Evolutionary conservation across 495 filamentous ascomycete genomes (phyloP).

Genomic region (Tuber brumale): DNA sequence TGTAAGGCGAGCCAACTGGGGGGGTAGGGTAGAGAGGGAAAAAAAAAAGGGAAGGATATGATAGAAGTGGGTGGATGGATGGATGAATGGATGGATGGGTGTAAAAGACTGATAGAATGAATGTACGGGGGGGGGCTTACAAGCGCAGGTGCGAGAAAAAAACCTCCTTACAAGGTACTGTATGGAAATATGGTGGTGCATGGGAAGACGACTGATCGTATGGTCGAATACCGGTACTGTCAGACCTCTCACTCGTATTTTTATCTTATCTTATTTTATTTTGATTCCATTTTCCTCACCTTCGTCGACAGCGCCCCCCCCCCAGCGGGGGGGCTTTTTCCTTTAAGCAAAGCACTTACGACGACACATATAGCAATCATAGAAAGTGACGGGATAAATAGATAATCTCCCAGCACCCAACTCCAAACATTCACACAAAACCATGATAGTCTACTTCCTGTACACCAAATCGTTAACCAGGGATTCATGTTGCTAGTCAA

Average conservation of each 20-base stretch:
- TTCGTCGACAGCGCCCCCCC: too few relatives aligned
- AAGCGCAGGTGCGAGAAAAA: neutral
- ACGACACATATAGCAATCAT: neutral
- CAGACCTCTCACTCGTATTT: too few relatives aligned
- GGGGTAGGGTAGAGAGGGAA: neutral
- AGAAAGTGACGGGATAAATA: neutral
- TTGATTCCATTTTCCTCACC: too few relatives aligned
- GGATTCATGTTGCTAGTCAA: neutral
- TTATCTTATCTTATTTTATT: too few relatives aligned
- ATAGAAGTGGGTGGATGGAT: slow-evolving; percentile 21
- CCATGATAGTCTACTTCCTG: too few relatives aligned
- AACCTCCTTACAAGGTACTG: neutral
- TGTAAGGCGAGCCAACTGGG: slow-evolving; percentile 3
- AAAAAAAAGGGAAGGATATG: slow-evolving; percentile 19
- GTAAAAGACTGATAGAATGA: neutral
- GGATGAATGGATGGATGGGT: slow-evolving; percentile 10
- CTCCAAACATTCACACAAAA: neutral
- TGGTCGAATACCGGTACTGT: too few relatives aligned
- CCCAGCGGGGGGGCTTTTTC: neutral
- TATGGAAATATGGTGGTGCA: neutral
- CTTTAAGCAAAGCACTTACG: neutral
- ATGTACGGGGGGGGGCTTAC: neutral
- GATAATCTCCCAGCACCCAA: neutral
- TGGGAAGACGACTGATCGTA: too few relatives aligned
- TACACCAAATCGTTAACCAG: neutral